Conservation (phyloP, 2,329 filamentous ascomycete species). For the Colletotrichum spinosum region DNA sequence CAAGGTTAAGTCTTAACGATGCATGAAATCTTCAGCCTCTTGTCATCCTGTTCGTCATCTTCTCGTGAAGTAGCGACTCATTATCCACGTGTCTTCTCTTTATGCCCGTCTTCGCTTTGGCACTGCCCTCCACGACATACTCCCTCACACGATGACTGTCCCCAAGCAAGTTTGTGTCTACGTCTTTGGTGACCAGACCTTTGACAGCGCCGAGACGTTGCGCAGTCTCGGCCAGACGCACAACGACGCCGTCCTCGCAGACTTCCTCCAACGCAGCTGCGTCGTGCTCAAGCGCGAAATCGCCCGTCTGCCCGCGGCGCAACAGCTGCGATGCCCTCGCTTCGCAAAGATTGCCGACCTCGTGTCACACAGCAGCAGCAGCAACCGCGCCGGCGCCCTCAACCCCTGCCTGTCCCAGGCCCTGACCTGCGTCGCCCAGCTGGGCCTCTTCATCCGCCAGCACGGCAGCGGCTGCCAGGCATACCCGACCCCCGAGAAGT, state of each 20-base stretch:
- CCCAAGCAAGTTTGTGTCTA: not conserved
- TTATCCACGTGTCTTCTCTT: not conserved
- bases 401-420: slow-evolving; percentile 72
- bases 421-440: slow-evolving; percentile 72
- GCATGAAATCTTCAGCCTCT: too few species aligned
- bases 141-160: slow-evolving; percentile 8
- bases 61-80: too few species aligned
- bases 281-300: slow-evolving; percentile 14
- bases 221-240: slow-evolving; percentile 1
- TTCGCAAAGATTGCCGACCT: slow-evolving; percentile 4
- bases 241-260: slow-evolving; percentile 7
- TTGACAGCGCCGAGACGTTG: slow-evolving; percentile 13
- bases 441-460: slow-evolving; percentile 74
- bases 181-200: slow-evolving; percentile 26
- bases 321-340: slow-evolving; percentile 12
- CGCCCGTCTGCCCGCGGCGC: slow-evolving; percentile 9
- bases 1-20: too few species aligned
- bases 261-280: slow-evolving; percentile 24
- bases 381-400: too few species aligned
- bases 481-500: slow-evolving; percentile 62
- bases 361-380: not conserved
- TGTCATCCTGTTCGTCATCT: too few species aligned
- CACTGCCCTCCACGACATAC: slow-evolving; percentile 2
- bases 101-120: not conserved
- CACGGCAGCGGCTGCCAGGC: slow-evolving; percentile 65